Conservation (phyloP, 345 rosid species). For the Brassica incana region DNA sequence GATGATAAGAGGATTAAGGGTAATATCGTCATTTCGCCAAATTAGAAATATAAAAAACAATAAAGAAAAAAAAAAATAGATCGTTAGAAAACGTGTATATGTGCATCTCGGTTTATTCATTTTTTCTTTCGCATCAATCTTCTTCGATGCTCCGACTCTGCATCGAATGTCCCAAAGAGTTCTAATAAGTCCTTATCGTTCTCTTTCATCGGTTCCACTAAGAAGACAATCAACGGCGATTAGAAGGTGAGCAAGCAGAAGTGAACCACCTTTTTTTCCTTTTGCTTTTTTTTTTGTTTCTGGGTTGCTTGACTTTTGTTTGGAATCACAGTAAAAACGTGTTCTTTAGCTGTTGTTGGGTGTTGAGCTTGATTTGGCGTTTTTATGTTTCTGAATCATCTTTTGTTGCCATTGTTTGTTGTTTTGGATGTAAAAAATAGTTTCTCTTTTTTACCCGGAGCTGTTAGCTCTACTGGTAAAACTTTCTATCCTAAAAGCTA, state of each 20-base stretch:
- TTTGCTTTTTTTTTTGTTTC: background rate
- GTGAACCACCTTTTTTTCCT: background rate
- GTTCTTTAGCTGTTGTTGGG: slow-evolving; percentile 10
- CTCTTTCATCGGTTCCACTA: slow-evolving; percentile 19
- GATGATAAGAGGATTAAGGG: slow-evolving; percentile 38
- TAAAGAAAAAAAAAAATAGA: background rate
- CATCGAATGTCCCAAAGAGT: slow-evolving; percentile 25
- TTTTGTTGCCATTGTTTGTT: background rate
- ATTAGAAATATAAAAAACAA: background rate
- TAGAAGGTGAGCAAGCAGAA: slow-evolving; percentile 23
- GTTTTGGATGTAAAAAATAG: background rate
- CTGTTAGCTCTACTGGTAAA: no score
- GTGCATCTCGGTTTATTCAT: slow-evolving; percentile 18
- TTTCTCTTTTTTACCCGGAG: no score
- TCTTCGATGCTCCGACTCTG: slow-evolving; percentile 8
- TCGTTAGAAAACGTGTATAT: slow-evolving; percentile 40
- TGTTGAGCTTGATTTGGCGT: slow-evolving; percentile 13
- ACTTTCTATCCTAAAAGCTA: no score
- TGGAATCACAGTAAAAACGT: background rate
- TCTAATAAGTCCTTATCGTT: slow-evolving; percentile 26
- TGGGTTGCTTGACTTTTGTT: slow-evolving; percentile 3
- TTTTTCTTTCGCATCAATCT: slow-evolving; percentile 15
- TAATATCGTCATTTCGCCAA: background rate
- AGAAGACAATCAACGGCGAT: slow-evolving; percentile 14
- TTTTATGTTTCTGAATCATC: background rate